Base-by-base conservation (phyloP, 163 green algal genomes). In the Chloromonas sp. region DNA sequence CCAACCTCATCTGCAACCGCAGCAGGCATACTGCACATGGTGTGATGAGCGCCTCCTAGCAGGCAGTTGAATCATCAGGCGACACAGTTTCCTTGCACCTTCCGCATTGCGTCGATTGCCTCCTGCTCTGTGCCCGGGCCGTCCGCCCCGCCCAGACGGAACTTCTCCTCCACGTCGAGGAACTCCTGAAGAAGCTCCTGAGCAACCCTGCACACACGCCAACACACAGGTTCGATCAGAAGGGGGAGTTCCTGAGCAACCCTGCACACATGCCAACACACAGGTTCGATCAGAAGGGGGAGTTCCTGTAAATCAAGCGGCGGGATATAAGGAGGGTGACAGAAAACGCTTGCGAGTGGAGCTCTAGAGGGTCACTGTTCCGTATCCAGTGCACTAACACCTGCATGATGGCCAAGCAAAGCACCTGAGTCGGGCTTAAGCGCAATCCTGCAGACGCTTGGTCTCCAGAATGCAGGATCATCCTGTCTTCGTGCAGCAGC, bases 121-220 rank as follows among this genome's bases (percentile, higher is more conserved):
- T 98, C 94, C 86, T 96, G 92, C 84, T 96, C 92, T 1, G 94
- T 96, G 59, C 85, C 90, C 60, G 85, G 61, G 58, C 84, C 84
- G 77, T 85, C 89, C 1, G 83, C 70, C 13, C 59, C 70, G 0
- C 59, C 77, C 74, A 82, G 79, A 86, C 15, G 62, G 86, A 98
- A 98, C 70, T 86, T 85, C 93, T 98, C 95, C 90, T 98, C 95
- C 15, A 97, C 92, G 0, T 82, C 60, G 71, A 96, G 88, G 85
- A 94, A 96, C 13, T 78, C 60, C 74, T 94, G 90, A 14, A 96
- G 85, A 78, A 97, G 89, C 58, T 90, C 81, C 58, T 59, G 13
- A 11, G 87, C 87, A 70, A 88, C 85, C 15, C 60, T 78, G 57
- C 82, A 81, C 5, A 58, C 5, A 14, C 78, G 61, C n/a, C 78